phyloP scores from a whole-genome alignment of 1,284 basidiomycete species.

The Pterulicium gracile region DNA sequence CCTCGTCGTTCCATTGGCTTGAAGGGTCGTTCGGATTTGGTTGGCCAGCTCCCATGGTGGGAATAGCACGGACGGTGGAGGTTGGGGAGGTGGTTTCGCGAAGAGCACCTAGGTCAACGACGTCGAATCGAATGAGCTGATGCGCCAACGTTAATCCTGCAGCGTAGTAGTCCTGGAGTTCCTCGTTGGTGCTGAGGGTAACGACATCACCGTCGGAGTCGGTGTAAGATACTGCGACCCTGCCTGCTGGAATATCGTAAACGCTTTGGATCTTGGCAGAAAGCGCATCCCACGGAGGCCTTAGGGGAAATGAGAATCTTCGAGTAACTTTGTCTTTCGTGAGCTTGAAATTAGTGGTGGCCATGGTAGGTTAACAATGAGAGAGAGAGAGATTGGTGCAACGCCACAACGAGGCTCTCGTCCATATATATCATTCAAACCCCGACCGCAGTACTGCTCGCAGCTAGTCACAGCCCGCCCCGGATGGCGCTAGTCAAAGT shows the following conservation, averaged over 20 bases:
- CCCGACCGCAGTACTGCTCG: constrained; percentile 22
- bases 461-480: constrained; percentile 6
- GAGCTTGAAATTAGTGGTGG: constrained; percentile 47
- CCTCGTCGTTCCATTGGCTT: constrained; percentile 37
- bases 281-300: constrained; percentile 45
- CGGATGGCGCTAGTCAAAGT: constrained; percentile 3
- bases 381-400: constrained; percentile 8
- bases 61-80: constrained; percentile 21
- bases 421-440: constrained; percentile 25
- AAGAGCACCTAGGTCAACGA: constrained; percentile 45
- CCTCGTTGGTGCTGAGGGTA: constrained; percentile 60
- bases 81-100: constrained; percentile 26
- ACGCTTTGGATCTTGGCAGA: constrained; percentile 42
- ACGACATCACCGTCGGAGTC: constrained; percentile 63
- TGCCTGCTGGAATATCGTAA: constrained; percentile 43
- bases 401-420: constrained; percentile 2
- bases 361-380: constrained; percentile 10
- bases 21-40: constrained; percentile 31
- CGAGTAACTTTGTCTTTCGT: constrained; percentile 42
- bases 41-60: constrained; percentile 32
- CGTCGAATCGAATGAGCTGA: constrained; percentile 40
- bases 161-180: constrained; percentile 51
- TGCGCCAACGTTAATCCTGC: constrained; percentile 17
- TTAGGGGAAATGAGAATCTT: constrained; percentile 38
- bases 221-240: constrained; percentile 55